Percentiles rank a stretch among this genome's conserved stretches.
Evolutionary conservation across 2,329 filamentous ascomycete species (phyloP).

Genomic region (Microdochium bolleyi): DNA sequence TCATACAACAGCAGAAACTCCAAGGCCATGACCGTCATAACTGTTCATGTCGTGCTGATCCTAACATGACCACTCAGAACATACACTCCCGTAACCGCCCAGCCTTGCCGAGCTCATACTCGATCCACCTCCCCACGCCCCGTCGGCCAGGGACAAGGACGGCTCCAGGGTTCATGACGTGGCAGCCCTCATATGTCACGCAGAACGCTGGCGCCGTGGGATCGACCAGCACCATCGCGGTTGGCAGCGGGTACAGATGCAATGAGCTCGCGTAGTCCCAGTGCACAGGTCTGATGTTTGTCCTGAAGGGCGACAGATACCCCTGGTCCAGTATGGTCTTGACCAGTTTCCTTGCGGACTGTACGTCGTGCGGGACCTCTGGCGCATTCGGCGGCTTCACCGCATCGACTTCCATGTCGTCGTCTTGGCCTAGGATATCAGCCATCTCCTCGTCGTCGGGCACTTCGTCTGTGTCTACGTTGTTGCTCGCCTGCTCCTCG

Average conservation of each 20-base stretch:
- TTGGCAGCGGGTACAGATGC: slow-evolving; percentile 82
- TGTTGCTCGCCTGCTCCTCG: slow-evolving; percentile 12
- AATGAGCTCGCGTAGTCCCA: slow-evolving; percentile 80
- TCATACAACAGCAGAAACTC: neutral
- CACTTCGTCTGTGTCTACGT: slow-evolving; percentile 4
- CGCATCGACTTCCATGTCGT: slow-evolving; percentile 37
- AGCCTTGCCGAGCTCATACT: slow-evolving; percentile 65
- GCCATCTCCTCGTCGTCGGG: slow-evolving; percentile 24
- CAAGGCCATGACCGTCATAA: neutral
- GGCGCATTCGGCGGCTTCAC: slow-evolving; percentile 15
- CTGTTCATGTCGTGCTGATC: neutral
- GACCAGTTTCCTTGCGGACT: slow-evolving; percentile 67
- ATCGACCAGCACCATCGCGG: slow-evolving; percentile 75
- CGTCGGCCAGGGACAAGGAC: slow-evolving; percentile 63
- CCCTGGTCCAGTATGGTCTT: slow-evolving; percentile 91
- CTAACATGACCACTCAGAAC: slow-evolving; percentile 29
- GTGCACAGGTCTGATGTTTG: slow-evolving; percentile 70
- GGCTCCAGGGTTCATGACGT: slow-evolving; percentile 86
- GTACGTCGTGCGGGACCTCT: slow-evolving; percentile 38
- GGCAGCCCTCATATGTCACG: slow-evolving; percentile 88
- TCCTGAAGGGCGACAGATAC: slow-evolving; percentile 77
- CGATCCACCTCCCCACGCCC: slow-evolving; percentile 72
- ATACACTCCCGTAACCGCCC: slow-evolving; percentile 57
- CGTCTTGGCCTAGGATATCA: slow-evolving; percentile 14
- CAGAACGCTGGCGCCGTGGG: slow-evolving; percentile 74